Percentiles rank a stretch among this genome's conserved stretches.
Evolutionary conservation across 192 early-diverging fungal genomes (phyloP).

Genomic region (Linnemannia zychae): DNA sequence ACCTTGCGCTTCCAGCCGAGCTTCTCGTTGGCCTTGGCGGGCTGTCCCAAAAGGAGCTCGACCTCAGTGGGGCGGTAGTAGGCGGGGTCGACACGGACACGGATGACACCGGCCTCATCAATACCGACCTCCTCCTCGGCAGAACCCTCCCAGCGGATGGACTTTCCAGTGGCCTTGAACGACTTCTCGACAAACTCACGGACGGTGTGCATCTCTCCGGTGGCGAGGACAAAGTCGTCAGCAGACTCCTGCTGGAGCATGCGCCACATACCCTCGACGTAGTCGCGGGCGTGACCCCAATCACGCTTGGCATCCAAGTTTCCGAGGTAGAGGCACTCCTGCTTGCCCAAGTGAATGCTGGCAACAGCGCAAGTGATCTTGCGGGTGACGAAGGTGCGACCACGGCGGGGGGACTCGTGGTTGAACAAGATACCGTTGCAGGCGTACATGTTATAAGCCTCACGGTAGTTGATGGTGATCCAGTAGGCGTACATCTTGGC

Average conservation of each 20-base stretch:
- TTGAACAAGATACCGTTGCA: slow-evolving; percentile 87
- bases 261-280: slow-evolving; percentile 85
- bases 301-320: slow-evolving; percentile 85
- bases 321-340: slow-evolving; percentile 79
- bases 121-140: slow-evolving; percentile 73
- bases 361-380: slow-evolving; percentile 85
- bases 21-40: slow-evolving; percentile 74
- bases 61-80: slow-evolving; percentile 89
- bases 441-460: slow-evolving; percentile 83
- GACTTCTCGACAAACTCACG: slow-evolving; percentile 83
- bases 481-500: slow-evolving; percentile 88
- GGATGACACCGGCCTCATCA: slow-evolving; percentile 65
- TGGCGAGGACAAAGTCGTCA: slow-evolving; percentile 83
- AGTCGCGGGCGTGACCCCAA: slow-evolving; percentile 86
- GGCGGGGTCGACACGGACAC: slow-evolving; percentile 76
- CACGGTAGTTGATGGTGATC: slow-evolving; percentile 86
- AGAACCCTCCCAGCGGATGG: slow-evolving; percentile 77
- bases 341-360: slow-evolving; percentile 74
- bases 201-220: slow-evolving; percentile 86
- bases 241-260: slow-evolving; percentile 83
- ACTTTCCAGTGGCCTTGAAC: slow-evolving; percentile 70
- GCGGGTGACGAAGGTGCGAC: slow-evolving; percentile 83
- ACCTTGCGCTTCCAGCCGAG: slow-evolving; percentile 80
- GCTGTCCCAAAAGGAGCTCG: slow-evolving; percentile 79
- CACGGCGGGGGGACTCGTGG: slow-evolving; percentile 82